A percentile compares a stretch with the other conserved stretches of the same genome.
Conservation (phyloP, 148 eudicot species). For the Silene uniflora region DNA sequence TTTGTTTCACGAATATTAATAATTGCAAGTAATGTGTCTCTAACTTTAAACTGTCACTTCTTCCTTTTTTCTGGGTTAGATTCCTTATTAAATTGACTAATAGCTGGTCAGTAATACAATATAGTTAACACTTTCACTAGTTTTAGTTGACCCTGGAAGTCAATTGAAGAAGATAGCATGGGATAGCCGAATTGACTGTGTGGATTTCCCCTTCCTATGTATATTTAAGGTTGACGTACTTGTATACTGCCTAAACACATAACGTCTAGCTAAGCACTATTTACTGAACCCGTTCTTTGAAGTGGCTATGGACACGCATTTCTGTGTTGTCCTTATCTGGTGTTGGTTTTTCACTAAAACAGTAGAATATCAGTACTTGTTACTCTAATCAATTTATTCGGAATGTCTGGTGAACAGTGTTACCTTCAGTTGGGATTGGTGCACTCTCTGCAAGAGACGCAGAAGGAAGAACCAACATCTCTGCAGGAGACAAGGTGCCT, state of each 20-base stretch:
- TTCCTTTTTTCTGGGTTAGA: background rate
- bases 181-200: background rate
- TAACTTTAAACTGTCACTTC: background rate
- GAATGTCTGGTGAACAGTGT: constrained; percentile 40
- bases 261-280: background rate
- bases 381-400: constrained; percentile 10
- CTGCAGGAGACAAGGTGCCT: constrained; percentile 77
- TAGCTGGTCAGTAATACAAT: background rate
- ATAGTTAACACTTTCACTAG: background rate
- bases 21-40: background rate
- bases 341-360: background rate
- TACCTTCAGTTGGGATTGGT: constrained; percentile 88
- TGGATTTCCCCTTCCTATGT: background rate
- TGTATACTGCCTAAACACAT: background rate
- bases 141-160: constrained; percentile 8
- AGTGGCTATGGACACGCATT: background rate
- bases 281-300: background rate
- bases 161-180: background rate
- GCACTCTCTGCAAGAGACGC: constrained; percentile 97
- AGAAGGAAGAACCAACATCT: constrained; percentile 72
- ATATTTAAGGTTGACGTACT: background rate
- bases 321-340: background rate
- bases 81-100: background rate
- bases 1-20: background rate
- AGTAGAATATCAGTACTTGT: background rate